These are phyloP conservation scores for Juglanconis juglandina DNA, from an alignment of 2,329 filamentous ascomycete genomes.

Conservation along the genomic window DNA sequence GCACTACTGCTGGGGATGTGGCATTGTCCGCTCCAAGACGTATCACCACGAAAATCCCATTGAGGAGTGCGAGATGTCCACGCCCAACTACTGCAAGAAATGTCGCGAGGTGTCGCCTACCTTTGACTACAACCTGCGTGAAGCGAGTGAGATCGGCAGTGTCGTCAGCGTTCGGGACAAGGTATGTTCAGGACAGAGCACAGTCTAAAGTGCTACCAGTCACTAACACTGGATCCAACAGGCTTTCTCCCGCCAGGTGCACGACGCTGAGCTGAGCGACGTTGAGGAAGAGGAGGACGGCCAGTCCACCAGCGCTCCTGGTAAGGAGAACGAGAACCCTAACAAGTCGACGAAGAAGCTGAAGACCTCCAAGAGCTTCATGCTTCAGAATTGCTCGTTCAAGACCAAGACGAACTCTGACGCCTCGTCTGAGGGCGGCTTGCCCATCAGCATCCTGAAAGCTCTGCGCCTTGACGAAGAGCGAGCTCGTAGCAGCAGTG, in stretches of 20 bases:
- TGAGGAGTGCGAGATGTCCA: background rate
- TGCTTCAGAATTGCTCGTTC: conserved; percentile 8
- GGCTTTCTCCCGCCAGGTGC: conserved; percentile 16
- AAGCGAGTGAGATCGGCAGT: conserved; percentile 15
- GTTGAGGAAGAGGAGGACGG: conserved; percentile 12
- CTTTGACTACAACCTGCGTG: conserved; percentile 13
- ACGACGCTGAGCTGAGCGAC: conserved; percentile 15
- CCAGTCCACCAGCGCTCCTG: background rate
- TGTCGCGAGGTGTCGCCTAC: conserved; percentile 14
- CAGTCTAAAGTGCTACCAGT: background rate
- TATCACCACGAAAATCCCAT: conserved; percentile 16
- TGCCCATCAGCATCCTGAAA: conserved; percentile 1
- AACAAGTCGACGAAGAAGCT: background rate
- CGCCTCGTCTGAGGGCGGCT: conserved; percentile 2
- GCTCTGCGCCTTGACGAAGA: conserved; percentile 6
- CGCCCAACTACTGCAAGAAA: conserved; percentile 17
- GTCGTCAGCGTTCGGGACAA: conserved; percentile 2
- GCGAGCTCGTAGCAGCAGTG: background rate
- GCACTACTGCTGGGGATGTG: conserved; percentile 19
- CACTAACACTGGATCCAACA: background rate
- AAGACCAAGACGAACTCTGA: conserved; percentile 12
- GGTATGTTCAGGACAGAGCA: background rate
- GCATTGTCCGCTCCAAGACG: conserved; percentile 15
- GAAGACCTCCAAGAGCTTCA: conserved; percentile 11
- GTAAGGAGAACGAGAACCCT: conserved; percentile 14